phyloP scores from a whole-genome alignment of 2,329 filamentous ascomycete species.

The Fusarium piperis region DNA sequence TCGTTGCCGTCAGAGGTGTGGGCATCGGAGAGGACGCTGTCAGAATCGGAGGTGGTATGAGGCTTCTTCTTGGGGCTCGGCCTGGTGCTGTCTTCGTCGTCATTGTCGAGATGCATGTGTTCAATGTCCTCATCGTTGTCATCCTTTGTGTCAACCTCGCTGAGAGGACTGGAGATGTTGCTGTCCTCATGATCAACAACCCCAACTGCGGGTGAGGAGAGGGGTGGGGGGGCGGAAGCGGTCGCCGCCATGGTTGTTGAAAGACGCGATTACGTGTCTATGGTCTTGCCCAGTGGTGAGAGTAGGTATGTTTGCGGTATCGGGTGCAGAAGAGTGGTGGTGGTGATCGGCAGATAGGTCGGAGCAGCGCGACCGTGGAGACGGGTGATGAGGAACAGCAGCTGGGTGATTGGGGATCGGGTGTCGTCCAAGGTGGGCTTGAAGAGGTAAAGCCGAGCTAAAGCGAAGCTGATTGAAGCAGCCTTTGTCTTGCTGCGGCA shows the following conservation, averaged over 20 bases:
- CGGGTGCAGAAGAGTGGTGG: constrained; percentile 5
- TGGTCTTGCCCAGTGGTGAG: constrained; percentile 9
- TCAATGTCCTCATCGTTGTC: constrained; percentile 75
- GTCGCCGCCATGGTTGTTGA: constrained; percentile 61
- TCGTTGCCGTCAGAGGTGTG: constrained; percentile 62
- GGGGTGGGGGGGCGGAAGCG: constrained; percentile 59
- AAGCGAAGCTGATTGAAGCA: constrained; percentile 14
- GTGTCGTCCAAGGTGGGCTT: constrained; percentile 1
- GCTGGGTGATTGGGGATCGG: constrained; percentile 10
- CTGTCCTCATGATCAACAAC: constrained; percentile 68
- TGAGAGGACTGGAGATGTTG: constrained; percentile 88
- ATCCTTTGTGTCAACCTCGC: constrained; percentile 87
- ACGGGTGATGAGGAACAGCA: constrained; percentile 25
- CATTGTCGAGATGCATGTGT: constrained; percentile 60
- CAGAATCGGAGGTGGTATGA: constrained; percentile 54
- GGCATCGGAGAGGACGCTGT: constrained; percentile 66
- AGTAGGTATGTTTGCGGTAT: not conserved
- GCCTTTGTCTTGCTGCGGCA: constrained; percentile 9
- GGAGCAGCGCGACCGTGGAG: constrained; percentile 34
- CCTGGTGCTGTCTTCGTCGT: constrained; percentile 45
- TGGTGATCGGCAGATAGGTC: constrained; percentile 25
- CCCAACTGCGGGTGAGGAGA: constrained; percentile 52
- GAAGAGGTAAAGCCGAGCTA: not conserved
- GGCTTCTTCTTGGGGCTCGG: constrained; percentile 40
- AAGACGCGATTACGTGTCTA: constrained; percentile 27